A percentile compares a stretch with the other conserved stretches of the same genome.
Evolutionary conservation across 805 yeast genomes (phyloP).

Genomic region (Groenewaldozyma salmanticensis): DNA sequence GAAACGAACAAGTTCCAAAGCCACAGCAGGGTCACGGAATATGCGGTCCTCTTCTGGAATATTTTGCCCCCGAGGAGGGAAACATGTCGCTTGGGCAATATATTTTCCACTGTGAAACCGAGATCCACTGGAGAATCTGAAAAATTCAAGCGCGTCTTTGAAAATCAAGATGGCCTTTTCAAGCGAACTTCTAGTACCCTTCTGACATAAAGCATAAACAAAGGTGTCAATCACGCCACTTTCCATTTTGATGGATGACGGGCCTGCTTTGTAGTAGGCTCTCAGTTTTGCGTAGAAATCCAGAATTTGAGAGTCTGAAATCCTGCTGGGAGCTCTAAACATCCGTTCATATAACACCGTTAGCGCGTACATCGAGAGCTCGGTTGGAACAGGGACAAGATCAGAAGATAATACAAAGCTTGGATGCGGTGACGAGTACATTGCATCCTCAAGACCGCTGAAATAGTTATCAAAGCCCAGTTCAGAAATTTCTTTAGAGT

Average conservation of each 20-base stretch:
- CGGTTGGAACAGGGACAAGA: background rate
- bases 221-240: constrained; percentile 16
- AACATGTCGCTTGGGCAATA: background rate
- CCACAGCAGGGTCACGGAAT: background rate
- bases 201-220: constrained; percentile 15
- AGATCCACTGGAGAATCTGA: constrained; percentile 4
- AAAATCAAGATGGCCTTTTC: constrained; percentile 17
- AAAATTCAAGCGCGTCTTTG: constrained; percentile 8
- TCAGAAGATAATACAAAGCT: background rate
- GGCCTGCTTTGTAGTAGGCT: background rate
- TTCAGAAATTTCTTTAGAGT: constrained; percentile 3
- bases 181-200: constrained; percentile 6
- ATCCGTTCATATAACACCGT: constrained; percentile 20
- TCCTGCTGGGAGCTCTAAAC: too few species aligned
- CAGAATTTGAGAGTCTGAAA: background rate
- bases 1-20: background rate
- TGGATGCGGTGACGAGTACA: background rate
- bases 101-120: background rate
- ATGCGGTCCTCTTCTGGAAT: background rate
- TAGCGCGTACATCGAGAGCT: constrained; percentile 7
- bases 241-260: background rate
- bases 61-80: background rate
- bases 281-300: background rate
- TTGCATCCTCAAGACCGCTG: background rate
- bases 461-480: constrained; percentile 13